Conservation (phyloP, 2,329 filamentous ascomycete species). For the Diaporthe sp. region DNA sequence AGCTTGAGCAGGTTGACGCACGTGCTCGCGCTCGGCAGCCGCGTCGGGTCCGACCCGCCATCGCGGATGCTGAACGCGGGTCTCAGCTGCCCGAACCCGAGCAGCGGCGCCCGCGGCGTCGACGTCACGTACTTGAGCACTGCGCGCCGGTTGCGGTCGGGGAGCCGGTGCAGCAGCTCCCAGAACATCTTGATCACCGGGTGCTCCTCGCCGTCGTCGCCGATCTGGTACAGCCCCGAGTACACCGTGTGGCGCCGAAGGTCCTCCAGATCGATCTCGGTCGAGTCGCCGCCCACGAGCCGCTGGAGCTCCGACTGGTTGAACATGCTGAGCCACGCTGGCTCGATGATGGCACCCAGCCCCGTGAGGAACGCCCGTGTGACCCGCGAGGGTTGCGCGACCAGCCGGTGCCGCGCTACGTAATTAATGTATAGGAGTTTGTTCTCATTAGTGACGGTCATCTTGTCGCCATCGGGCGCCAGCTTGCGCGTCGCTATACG, state of each 20-base stretch:
- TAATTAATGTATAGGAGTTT: constrained; percentile 94
- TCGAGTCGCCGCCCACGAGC: constrained; percentile 88
- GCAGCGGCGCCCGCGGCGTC: constrained; percentile 88
- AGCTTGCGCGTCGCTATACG: constrained; percentile 82
- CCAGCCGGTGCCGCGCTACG: constrained; percentile 88
- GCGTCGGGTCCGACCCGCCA: constrained; percentile 79
- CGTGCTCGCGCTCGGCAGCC: constrained; percentile 93
- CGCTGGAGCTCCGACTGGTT: constrained; percentile 96
- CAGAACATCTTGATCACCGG: constrained; percentile 90
- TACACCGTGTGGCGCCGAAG: constrained; percentile 88
- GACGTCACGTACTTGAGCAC: constrained; percentile 97
- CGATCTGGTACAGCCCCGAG: constrained; percentile 88
- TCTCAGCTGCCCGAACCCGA: constrained; percentile 89
- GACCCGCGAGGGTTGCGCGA: constrained; percentile 83
- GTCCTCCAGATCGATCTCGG: constrained; percentile 89
- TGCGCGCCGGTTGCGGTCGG: constrained; percentile 83
- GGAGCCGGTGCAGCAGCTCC: constrained; percentile 84
- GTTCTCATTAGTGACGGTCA: constrained; percentile 90
- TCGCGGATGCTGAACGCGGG: constrained; percentile 93
- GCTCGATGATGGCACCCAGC: constrained; percentile 88
- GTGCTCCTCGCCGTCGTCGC: constrained; percentile 90
- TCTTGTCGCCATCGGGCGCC: constrained; percentile 81
- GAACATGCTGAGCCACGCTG: constrained; percentile 97
- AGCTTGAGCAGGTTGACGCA: constrained; percentile 96
- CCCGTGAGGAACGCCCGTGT: constrained; percentile 91